Conservation (phyloP, 2,329 filamentous ascomycete species). For the Corniculantispora saksenae region DNA sequence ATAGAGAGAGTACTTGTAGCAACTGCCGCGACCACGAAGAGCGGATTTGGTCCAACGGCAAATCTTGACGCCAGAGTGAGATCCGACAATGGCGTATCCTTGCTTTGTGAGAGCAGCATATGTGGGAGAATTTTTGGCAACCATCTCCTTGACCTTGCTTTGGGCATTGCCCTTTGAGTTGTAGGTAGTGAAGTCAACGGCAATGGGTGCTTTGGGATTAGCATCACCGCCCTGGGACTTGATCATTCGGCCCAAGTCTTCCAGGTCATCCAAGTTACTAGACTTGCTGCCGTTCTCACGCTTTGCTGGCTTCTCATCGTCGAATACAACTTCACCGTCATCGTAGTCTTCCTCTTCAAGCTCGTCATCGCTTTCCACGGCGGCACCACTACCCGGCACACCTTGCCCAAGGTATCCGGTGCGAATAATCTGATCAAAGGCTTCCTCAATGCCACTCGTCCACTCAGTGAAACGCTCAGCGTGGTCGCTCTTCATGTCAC, state of each 20-base stretch:
- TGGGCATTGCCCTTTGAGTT: slow-evolving; percentile 45
- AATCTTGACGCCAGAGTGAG: slow-evolving; percentile 95
- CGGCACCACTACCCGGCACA: slow-evolving; percentile 77
- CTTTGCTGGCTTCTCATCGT: slow-evolving; percentile 44
- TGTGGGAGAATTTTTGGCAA: slow-evolving; percentile 85
- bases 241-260: slow-evolving; percentile 75
- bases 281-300: slow-evolving; percentile 41
- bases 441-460: slow-evolving; percentile 71
- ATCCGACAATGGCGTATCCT: slow-evolving; percentile 92
- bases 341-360: slow-evolving; percentile 60
- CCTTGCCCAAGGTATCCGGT: slow-evolving; percentile 63
- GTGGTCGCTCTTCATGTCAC: slow-evolving; percentile 78
- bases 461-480: slow-evolving; percentile 71
- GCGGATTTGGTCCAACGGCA: slow-evolving; percentile 99
- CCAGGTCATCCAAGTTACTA: slow-evolving; percentile 70
- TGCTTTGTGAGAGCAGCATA: slow-evolving; percentile 90
- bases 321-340: slow-evolving; percentile 52
- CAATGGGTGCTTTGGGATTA: slow-evolving; percentile 54
- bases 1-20: slow-evolving; percentile 98
- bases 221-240: slow-evolving; percentile 45
- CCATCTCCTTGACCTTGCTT: slow-evolving; percentile 81
- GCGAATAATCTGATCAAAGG: slow-evolving; percentile 63
- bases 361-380: slow-evolving; percentile 82
- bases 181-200: slow-evolving; percentile 85
- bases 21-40: slow-evolving; percentile 86